These are phyloP conservation scores for Aspergillus panamensis DNA, from an alignment of 495 filamentous ascomycete species.

Conservation along the genomic window DNA sequence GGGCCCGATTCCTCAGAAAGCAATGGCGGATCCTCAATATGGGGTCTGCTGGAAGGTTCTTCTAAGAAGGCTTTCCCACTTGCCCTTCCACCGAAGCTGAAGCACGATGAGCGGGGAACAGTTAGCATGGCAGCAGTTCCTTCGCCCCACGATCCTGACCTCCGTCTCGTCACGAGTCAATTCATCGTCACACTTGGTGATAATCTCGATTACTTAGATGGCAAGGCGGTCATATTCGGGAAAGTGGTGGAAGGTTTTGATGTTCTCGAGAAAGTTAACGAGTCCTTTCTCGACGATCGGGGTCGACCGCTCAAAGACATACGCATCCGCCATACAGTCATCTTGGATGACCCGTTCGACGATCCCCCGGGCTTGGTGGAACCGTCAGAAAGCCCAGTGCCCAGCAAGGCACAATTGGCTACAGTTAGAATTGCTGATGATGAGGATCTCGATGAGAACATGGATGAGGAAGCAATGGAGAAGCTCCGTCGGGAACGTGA, in stretches of 20 bases:
- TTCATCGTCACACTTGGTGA: constrained; percentile 88
- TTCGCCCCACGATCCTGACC: constrained; percentile 71
- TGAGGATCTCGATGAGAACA: constrained; percentile 71
- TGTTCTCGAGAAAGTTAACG: constrained; percentile 87
- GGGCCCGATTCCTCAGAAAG: constrained; percentile 77
- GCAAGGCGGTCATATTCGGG: constrained; percentile 89
- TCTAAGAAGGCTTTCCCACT: constrained; percentile 77
- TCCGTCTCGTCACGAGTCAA: constrained; percentile 77
- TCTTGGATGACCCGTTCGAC: constrained; percentile 84
- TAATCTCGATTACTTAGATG: constrained; percentile 82
- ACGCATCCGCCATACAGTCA: constrained; percentile 82
- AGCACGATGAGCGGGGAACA: constrained; percentile 80
- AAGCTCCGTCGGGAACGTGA: constrained; percentile 81
- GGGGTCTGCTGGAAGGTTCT: constrained; percentile 73
- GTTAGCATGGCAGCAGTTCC: constrained; percentile 92
- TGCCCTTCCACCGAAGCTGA: constrained; percentile 76
- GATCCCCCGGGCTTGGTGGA: constrained; percentile 73
- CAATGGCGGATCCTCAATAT: constrained; percentile 88
- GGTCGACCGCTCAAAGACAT: constrained; percentile 88
- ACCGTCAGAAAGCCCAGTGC: constrained; percentile 75
- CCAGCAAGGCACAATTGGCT: constrained; percentile 78
- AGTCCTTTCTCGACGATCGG: constrained; percentile 76
- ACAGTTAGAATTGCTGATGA: constrained; percentile 90
- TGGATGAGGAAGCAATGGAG: constrained; percentile 75
- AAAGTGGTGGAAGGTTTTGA: constrained; percentile 94